A percentile compares a stretch with the other conserved stretches of the same genome.
These are phyloP conservation scores for Pseudonitzschia pungens DNA, from an alignment of 108 stramenopile species.

Conservation along the genomic window DNA sequence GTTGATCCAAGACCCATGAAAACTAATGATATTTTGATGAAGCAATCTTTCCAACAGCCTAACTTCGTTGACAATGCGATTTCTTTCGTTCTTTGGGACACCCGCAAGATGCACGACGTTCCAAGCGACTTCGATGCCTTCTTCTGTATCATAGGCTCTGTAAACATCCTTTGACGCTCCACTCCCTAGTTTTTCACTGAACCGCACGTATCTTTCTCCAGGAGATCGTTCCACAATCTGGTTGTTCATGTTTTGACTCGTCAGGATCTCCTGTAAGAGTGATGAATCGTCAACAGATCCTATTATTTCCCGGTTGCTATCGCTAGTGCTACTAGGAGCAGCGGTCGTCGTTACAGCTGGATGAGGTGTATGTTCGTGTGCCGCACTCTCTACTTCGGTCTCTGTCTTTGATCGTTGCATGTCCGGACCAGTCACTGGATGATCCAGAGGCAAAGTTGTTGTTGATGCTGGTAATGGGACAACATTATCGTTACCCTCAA, in stretches of 20 bases:
- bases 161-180: slow-evolving; percentile 97
- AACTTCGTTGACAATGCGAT: slow-evolving; percentile 97
- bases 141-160: slow-evolving; percentile 94
- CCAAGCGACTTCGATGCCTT: slow-evolving; percentile 99
- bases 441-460: background rate
- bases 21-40: slow-evolving; percentile 96
- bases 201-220: slow-evolving; percentile 92
- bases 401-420: slow-evolving; percentile 1
- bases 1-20: slow-evolving; percentile 97
- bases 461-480: too few species aligned
- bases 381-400: background rate
- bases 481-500: too few species aligned
- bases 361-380: too few species aligned
- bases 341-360: background rate
- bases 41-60: slow-evolving; percentile 90
- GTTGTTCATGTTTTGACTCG: slow-evolving; percentile 31
- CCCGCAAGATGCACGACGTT: slow-evolving; percentile 91
- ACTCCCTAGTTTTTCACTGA: slow-evolving; percentile 92
- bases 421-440: background rate
- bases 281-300: slow-evolving; percentile 6
- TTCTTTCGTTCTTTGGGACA: slow-evolving; percentile 84
- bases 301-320: background rate
- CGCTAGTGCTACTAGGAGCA: background rate
- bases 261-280: slow-evolving; percentile 24
- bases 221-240: slow-evolving; percentile 88